phyloP scores from a whole-genome alignment of 768 basidiomycete species.

The Amyloporia xantha region DNA sequence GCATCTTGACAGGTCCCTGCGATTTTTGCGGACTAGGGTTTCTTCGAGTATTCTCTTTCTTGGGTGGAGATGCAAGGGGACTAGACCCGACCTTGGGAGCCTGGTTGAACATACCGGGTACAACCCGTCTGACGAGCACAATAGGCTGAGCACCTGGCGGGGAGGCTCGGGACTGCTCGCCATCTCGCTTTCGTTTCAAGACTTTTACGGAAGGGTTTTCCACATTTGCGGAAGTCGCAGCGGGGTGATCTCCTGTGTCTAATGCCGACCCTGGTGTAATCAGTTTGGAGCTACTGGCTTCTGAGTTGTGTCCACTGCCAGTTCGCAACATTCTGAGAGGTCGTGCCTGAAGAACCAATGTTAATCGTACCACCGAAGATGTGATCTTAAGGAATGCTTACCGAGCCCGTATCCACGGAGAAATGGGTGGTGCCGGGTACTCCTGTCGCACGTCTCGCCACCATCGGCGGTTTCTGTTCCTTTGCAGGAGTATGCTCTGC shows the following conservation, averaged over 20 bases:
- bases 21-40: slow-evolving; percentile 7
- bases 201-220: slow-evolving; percentile 8
- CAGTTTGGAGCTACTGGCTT: slow-evolving; percentile 1
- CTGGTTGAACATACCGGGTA: slow-evolving; percentile 27
- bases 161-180: slow-evolving; percentile 14
- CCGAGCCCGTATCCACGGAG: neutral
- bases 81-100: slow-evolving; percentile 9
- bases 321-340: slow-evolving; percentile 6
- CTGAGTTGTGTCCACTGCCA: slow-evolving; percentile 9
- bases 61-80: slow-evolving; percentile 10
- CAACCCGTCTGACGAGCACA: slow-evolving; percentile 30
- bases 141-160: slow-evolving; percentile 22
- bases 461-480: neutral
- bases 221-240: neutral
- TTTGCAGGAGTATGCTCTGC: neutral
- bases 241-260: neutral
- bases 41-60: slow-evolving; percentile 5
- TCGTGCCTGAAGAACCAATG: slow-evolving; percentile 13
- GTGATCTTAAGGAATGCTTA: neutral
- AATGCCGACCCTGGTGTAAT: neutral
- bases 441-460: slow-evolving; percentile 1
- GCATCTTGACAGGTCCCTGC: slow-evolving; percentile 29
- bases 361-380: no score
- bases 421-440: neutral
- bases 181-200: slow-evolving; percentile 29